A percentile compares a stretch with the other conserved stretches of the same genome.
Conservation (phyloP, 371 early-diverging fungal species). For the Quaeritorhiza haematococci region DNA sequence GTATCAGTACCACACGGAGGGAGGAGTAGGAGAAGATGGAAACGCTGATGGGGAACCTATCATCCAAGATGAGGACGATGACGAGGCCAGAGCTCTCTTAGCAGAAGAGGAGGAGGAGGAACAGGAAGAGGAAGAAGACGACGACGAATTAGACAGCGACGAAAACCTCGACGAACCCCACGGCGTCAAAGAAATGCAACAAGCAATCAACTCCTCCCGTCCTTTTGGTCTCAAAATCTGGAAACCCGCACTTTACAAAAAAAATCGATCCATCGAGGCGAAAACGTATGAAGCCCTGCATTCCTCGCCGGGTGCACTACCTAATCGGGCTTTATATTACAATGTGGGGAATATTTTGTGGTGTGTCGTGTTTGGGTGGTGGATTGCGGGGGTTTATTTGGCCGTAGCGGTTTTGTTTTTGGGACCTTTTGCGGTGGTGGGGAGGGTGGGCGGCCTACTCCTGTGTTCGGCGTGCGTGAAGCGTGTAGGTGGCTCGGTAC, state of each 20-base stretch:
- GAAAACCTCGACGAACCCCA: slow-evolving; percentile 32
- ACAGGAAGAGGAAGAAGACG: slow-evolving; percentile 4
- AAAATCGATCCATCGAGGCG: slow-evolving; percentile 77
- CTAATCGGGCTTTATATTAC: slow-evolving; percentile 55
- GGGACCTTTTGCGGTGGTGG: slow-evolving; percentile 25
- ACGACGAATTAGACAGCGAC: slow-evolving; percentile 14
- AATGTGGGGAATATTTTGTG: slow-evolving; percentile 81
- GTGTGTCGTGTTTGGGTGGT: slow-evolving; percentile 87
- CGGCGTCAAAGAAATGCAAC: slow-evolving; percentile 16
- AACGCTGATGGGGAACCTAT: not conserved
- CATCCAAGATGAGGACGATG: too few relatives aligned
- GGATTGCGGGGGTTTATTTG: slow-evolving; percentile 64
- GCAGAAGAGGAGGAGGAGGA: not conserved
- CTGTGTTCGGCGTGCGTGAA: too few relatives aligned
- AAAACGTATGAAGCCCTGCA: slow-evolving; percentile 78
- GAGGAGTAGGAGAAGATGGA: too few relatives aligned
- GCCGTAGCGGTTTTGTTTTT: slow-evolving; percentile 22
- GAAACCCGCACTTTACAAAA: slow-evolving; percentile 95
- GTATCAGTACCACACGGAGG: too few relatives aligned
- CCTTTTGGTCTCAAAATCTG: slow-evolving; percentile 94
- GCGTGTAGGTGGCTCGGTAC: too few relatives aligned
- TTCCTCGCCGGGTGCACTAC: slow-evolving; percentile 35
- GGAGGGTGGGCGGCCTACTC: slow-evolving; percentile 10
- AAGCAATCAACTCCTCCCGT: slow-evolving; percentile 57
- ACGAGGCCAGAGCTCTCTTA: not conserved